Conservation (phyloP, 257 asterid genomes). For the Hygrophila difformis region DNA sequence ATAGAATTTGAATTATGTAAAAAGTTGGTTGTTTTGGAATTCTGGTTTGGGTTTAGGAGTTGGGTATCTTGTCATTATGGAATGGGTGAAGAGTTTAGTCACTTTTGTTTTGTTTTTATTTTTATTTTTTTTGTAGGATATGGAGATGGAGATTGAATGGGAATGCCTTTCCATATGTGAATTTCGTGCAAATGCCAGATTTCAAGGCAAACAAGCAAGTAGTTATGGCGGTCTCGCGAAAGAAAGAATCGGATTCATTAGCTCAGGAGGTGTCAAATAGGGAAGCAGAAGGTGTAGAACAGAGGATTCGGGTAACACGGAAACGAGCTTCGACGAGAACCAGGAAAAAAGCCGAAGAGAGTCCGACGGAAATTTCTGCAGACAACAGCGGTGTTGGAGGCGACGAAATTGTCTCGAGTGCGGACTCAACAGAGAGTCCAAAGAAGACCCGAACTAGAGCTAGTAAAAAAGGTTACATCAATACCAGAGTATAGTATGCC, state of each 20-base stretch:
- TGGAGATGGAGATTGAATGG: constrained; percentile 53
- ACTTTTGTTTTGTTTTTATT: not conserved
- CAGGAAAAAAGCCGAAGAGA: constrained; percentile 34
- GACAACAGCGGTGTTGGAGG: constrained; percentile 23
- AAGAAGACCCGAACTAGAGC: constrained; percentile 39
- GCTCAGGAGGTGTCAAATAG: constrained; percentile 37
- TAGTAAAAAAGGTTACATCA: constrained; percentile 64
- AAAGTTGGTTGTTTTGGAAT: no score
- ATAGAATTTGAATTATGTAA: no score
- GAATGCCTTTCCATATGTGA: constrained; percentile 25
- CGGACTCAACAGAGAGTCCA: constrained; percentile 27
- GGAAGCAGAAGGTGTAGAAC: constrained; percentile 33
- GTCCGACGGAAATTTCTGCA: constrained; percentile 28
- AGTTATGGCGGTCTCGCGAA: constrained; percentile 41
- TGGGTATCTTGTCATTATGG: no score
- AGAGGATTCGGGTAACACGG: constrained; percentile 35
- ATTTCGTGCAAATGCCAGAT: constrained; percentile 37
- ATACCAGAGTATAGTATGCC: no score
- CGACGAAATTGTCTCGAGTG: constrained; percentile 29
- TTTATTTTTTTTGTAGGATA: constrained; percentile 22
- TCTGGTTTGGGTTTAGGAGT: no score
- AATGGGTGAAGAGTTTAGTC: not conserved
- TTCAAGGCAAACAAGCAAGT: constrained; percentile 35
- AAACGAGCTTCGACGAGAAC: constrained; percentile 45
- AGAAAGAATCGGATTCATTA: constrained; percentile 26